Conservation (phyloP, 2,329 filamentous ascomycete genomes). For the Blastomyces silverae region DNA sequence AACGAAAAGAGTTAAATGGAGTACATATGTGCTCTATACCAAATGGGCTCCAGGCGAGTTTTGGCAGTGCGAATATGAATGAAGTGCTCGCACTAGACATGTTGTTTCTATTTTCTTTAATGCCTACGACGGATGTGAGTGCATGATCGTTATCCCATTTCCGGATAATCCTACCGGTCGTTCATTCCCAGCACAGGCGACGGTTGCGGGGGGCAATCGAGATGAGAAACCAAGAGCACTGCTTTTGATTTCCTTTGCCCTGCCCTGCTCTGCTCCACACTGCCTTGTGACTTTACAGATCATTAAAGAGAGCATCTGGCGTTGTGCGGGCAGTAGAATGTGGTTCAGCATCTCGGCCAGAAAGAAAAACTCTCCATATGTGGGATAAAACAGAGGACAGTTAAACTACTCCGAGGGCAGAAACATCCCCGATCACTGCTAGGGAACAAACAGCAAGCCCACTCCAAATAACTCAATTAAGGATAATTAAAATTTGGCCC, state of each 20-base stretch:
- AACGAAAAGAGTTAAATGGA: neutral
- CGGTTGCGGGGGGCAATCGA: neutral
- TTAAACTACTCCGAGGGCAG: too few species aligned
- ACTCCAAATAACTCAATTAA: too few species aligned
- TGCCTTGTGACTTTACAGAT: neutral
- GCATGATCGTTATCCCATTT: neutral
- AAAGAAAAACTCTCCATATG: too few species aligned
- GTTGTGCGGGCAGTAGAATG: neutral
- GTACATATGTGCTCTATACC: too few species aligned
- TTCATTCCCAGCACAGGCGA: too few species aligned
- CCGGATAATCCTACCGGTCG: too few species aligned
- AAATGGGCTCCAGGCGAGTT: neutral
- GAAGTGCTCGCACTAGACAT: neutral
- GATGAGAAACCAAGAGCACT: neutral
- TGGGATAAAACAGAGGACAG: too few species aligned
- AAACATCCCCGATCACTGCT: too few species aligned
- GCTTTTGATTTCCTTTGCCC: neutral
- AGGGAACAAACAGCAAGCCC: too few species aligned
- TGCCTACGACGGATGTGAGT: neutral
- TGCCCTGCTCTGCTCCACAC: neutral
- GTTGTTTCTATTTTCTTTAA: too few species aligned
- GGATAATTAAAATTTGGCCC: too few species aligned
- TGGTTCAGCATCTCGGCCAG: too few species aligned
- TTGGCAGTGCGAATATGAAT: neutral
- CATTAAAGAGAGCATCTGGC: neutral